Base-by-base conservation (phyloP, 345 rosid genomes). In the Orychophragmus violaceus region DNA sequence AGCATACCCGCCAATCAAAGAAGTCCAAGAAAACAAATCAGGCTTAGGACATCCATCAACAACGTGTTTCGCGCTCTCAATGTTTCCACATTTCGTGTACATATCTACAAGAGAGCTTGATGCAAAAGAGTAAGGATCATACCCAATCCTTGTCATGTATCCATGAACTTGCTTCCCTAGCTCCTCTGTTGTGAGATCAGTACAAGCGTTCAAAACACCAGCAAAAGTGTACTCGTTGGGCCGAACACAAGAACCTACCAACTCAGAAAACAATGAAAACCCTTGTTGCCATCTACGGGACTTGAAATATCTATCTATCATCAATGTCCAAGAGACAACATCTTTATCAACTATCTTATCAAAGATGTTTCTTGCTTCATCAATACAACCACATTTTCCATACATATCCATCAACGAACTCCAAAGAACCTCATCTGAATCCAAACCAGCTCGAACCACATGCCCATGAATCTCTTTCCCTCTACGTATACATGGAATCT, bases 401-500 rank as follows among this genome's bases (percentile, higher is more conserved):
- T 89, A 89, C 91, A 87, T 81, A 71, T 89, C 95, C 58, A 83
- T 80, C 69, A 89, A 81, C 32, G 91, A 86, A 77, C 95, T 87
- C 97, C 97, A 89, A 10, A 92, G 85, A 49, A 87, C 95, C 74
- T 87, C 90, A 75, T 92, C 97, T 1, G 89, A 87, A 58, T 83
- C 95, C 70, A 92, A 72, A 22, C 87, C 87, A 39, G 75, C 78
- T 71, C 95, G 73, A 32, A 72, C 77, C 3, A 89, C 79, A 61
- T 80, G 85, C 68, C 85, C 91, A 62, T 92, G 98, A 77, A 92
- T 81, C 77, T 92, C 98, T 67, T 74, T 87, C 42, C 98, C 98
- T 16, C 32, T 41, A 30, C 66, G 74, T 17, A 85, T 69, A 78
- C 87, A 82, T 0, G 77, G 74, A 66, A 87, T 17, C 6, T 84